Evolutionary conservation across 139 green algal genomes (phyloP).

Genomic region (Ettlia oleoabundans): DNA sequence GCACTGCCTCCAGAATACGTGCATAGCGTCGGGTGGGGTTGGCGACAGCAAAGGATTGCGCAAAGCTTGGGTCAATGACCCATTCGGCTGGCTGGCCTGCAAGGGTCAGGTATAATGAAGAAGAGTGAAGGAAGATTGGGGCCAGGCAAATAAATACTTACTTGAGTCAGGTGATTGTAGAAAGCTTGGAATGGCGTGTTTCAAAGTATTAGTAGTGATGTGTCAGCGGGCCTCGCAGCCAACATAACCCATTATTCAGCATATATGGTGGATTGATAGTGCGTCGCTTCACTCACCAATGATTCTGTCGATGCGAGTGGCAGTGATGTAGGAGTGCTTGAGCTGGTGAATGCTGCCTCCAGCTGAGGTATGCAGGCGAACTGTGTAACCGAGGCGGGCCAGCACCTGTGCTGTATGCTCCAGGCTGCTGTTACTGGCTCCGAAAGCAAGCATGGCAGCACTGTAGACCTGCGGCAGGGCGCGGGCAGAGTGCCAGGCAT

Average conservation of each 20-base stretch:
- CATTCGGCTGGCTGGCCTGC: constrained; percentile 13
- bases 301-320: background rate
- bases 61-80: constrained; percentile 38
- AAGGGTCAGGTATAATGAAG: background rate
- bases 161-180: too few species aligned
- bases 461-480: constrained; percentile 11
- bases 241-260: too few species aligned
- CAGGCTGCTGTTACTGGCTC: background rate
- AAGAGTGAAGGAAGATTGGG: too few species aligned
- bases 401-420: background rate
- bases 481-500: background rate
- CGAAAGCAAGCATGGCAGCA: background rate
- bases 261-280: too few species aligned
- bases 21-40: constrained; percentile 8
- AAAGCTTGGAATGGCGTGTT: too few species aligned
- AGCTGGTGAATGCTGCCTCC: constrained; percentile 23
- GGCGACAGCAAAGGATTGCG: constrained; percentile 13
- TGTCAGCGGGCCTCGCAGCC: background rate
- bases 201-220: too few species aligned
- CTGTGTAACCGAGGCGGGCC: background rate
- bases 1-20: constrained; percentile 17
- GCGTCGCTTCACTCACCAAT: background rate
- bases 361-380: background rate
- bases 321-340: constrained; percentile 21
- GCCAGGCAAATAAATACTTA: too few species aligned